These are phyloP conservation scores for Tylopilus felleus DNA, from an alignment of 768 basidiomycete species.

Conservation along the genomic window DNA sequence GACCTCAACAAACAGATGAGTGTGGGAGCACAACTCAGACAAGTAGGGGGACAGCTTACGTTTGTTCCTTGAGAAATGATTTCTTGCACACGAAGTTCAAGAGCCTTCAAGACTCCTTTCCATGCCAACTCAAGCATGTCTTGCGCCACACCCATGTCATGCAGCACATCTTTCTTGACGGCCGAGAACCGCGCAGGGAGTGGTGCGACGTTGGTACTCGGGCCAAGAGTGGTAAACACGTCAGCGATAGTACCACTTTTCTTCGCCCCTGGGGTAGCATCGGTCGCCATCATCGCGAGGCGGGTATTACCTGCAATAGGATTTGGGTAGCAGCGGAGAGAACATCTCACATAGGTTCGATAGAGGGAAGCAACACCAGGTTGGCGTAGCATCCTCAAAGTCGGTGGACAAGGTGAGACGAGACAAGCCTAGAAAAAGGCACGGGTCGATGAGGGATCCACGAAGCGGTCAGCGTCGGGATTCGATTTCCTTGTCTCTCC, in stretches of 20 bases:
- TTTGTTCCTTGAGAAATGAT: conserved; percentile 46
- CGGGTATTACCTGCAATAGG: background rate
- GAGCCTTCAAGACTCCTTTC: conserved; percentile 50
- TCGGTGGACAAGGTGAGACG: background rate
- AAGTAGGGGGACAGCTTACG: conserved; percentile 30
- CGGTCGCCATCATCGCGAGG: conserved; percentile 10
- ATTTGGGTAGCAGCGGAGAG: background rate
- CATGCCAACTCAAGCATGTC: conserved; percentile 45
- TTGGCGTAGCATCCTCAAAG: conserved; percentile 1
- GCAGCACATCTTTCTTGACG: conserved; percentile 56
- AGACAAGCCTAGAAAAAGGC: no score
- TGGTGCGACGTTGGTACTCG: conserved; percentile 33
- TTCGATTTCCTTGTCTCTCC: no score
- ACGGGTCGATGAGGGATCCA: no score
- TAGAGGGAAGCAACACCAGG: background rate
- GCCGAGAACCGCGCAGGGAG: conserved; percentile 57
- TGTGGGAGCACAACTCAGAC: background rate
- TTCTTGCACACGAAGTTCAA: conserved; percentile 45
- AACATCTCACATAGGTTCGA: background rate
- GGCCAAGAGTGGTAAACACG: conserved; percentile 45
- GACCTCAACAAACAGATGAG: conserved; percentile 32
- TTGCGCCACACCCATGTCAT: conserved; percentile 27
- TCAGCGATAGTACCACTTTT: conserved; percentile 42
- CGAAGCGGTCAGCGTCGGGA: no score
- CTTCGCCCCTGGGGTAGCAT: conserved; percentile 13